Evolutionary conservation across 371 early-diverging fungal species (phyloP).

Genomic region (Sporodiniella umbellata): DNA sequence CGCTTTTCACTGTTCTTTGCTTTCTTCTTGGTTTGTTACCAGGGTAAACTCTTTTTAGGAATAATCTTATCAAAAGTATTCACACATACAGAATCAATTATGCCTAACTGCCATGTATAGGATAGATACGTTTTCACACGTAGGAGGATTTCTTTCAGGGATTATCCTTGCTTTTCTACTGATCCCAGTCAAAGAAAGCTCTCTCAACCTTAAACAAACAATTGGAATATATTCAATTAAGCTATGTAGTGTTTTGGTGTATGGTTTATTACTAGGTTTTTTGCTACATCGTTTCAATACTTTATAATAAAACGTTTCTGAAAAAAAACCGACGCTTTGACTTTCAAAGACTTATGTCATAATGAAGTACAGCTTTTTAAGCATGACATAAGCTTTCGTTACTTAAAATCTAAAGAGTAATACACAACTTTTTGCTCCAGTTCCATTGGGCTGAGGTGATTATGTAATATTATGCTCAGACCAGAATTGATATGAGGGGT

Average conservation of each 20-base stretch:
- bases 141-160: slow-evolving; percentile 39
- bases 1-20: slow-evolving; percentile 12
- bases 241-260: neutral
- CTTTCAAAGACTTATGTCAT: too few species aligned
- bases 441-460: too few species aligned
- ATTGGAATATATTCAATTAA: neutral
- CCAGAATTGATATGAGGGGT: too few species aligned
- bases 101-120: slow-evolving; percentile 3
- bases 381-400: too few species aligned
- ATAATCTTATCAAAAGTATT: too few species aligned
- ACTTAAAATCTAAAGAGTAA: too few species aligned
- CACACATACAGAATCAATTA: too few species aligned
- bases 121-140: slow-evolving; percentile 28
- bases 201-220: neutral
- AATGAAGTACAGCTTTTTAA: too few species aligned
- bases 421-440: too few species aligned
- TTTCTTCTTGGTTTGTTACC: slow-evolving; percentile 25
- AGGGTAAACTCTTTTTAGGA: too few species aligned
- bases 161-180: slow-evolving; percentile 21
- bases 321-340: neutral
- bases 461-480: too few species aligned
- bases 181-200: neutral
- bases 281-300: slow-evolving; percentile 8
- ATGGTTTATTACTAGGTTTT: slow-evolving; percentile 1
- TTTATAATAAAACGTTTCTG: neutral